Conservation (phyloP, 2,329 filamentous ascomycete genomes). For the Aspergillus costaricaensis region DNA sequence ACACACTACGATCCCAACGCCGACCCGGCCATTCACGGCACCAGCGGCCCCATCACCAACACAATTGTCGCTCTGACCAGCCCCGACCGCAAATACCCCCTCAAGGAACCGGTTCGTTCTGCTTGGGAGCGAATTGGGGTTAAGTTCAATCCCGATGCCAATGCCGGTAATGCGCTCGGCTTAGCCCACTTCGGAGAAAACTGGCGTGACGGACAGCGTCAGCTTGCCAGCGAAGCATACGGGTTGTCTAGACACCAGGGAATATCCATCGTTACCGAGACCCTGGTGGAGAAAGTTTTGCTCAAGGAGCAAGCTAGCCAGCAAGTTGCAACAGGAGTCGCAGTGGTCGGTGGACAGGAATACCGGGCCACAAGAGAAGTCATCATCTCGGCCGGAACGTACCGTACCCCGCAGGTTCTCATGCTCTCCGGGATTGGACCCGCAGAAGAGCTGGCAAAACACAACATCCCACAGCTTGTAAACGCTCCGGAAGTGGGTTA, state of each 20-base stretch:
- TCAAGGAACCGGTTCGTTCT: slow-evolving; percentile 37
- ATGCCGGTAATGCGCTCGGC: slow-evolving; percentile 32
- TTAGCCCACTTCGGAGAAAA: slow-evolving; percentile 34
- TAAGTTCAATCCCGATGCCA: slow-evolving; percentile 25
- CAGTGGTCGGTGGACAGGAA: slow-evolving; percentile 24
- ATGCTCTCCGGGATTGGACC: slow-evolving; percentile 41
- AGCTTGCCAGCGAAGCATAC: slow-evolving; percentile 32
- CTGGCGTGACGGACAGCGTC: slow-evolving; percentile 27
- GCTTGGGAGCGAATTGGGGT: slow-evolving; percentile 44
- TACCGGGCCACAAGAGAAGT: slow-evolving; percentile 33
- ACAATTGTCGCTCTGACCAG: slow-evolving; percentile 21
- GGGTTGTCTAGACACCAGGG: no score
- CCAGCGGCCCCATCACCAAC: slow-evolving; percentile 30
- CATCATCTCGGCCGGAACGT: slow-evolving; percentile 35
- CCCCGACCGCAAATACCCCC: slow-evolving; percentile 38
- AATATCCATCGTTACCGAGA: no score
- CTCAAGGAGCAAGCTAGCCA: no score
- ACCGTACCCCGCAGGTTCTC: slow-evolving; percentile 37
- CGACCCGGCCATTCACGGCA: slow-evolving; percentile 29
- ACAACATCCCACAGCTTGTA: slow-evolving; percentile 31
- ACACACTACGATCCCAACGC: slow-evolving; percentile 24
- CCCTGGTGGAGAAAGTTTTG: no score
- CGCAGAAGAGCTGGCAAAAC: slow-evolving; percentile 27
- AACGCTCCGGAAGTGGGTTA: slow-evolving; percentile 27
- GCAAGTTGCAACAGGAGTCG: slow-evolving; percentile 24